phyloP scores from a whole-genome alignment of 2,329 filamentous ascomycete genomes.

The Blastomyces gilchristii region DNA sequence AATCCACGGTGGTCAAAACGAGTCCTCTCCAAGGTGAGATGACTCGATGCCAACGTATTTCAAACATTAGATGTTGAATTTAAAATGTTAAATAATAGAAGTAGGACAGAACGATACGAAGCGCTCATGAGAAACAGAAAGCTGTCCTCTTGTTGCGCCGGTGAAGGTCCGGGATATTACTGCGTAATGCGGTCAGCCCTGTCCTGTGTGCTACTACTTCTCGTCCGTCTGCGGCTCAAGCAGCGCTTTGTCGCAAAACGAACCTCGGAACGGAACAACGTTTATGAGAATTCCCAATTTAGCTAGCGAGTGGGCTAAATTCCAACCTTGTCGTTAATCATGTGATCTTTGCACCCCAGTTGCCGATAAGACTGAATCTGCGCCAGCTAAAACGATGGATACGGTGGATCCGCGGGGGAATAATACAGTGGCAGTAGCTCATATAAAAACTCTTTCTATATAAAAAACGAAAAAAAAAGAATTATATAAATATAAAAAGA shows the following conservation, averaged over 20 bases:
- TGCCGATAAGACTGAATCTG: too few relatives aligned
- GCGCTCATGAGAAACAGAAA: not conserved
- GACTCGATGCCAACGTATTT: slow-evolving; percentile 2
- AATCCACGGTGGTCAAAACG: slow-evolving; percentile 18
- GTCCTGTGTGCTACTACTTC: not conserved
- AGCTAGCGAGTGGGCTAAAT: too few relatives aligned
- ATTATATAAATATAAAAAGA: too few relatives aligned
- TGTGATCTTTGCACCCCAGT: too few relatives aligned
- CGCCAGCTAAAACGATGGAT: too few relatives aligned
- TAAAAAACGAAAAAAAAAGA: too few relatives aligned
- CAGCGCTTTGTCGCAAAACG: not conserved
- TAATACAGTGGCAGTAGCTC: too few relatives aligned
- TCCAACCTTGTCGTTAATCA: not conserved
- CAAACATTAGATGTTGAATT: slow-evolving; percentile 5
- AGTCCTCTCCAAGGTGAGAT: slow-evolving; percentile 14
- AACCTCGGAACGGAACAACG: not conserved
- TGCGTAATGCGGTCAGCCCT: not conserved
- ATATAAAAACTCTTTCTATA: too few relatives aligned
- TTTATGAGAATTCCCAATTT: not conserved
- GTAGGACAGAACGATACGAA: not conserved
- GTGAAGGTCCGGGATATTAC: not conserved
- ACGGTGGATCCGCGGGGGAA: too few relatives aligned
- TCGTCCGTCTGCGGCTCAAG: not conserved
- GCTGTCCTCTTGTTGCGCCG: not conserved
- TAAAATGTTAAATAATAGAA: not conserved